Percentiles rank a stretch among this genome's conserved stretches.
Conservation (phyloP, 768 basidiomycete genomes). For the Boletus eberwhitei region DNA sequence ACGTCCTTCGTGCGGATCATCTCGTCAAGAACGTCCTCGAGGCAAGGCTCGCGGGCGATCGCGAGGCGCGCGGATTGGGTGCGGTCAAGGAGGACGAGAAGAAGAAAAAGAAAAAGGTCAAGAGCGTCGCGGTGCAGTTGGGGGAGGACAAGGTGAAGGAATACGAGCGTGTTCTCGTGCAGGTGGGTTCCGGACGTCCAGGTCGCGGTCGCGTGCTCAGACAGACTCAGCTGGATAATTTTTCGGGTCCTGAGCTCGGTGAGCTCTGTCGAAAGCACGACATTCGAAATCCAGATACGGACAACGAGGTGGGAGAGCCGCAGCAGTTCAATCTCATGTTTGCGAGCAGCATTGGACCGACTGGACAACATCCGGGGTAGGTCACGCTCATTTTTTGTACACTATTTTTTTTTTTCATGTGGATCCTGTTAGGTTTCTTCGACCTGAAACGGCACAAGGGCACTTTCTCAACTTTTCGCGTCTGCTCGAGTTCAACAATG, state of each 20-base stretch:
- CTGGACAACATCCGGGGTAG: constrained; percentile 93
- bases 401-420: background rate
- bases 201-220: too few relatives aligned
- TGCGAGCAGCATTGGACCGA: constrained; percentile 93
- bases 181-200: too few relatives aligned
- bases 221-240: constrained; percentile 63
- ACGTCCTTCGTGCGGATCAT: constrained; percentile 95
- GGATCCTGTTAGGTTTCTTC: constrained; percentile 66
- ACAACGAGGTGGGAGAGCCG: constrained; percentile 89
- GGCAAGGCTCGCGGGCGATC: constrained; percentile 85
- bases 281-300: constrained; percentile 88
- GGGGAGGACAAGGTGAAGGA: constrained; percentile 68
- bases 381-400: background rate
- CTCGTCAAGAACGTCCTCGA: constrained; percentile 91
- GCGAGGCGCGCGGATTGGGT: constrained; percentile 78
- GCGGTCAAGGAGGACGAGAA: constrained; percentile 55
- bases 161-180: constrained; percentile 84
- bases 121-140: constrained; percentile 66
- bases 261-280: constrained; percentile 76
- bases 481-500: constrained; percentile 97
- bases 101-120: constrained; percentile 67
- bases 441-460: constrained; percentile 97
- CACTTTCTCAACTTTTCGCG: constrained; percentile 99
- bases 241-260: constrained; percentile 83
- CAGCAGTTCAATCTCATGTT: constrained; percentile 99